phyloP scores from a whole-genome alignment of 257 asterid genomes.

The Solanum dulcamara region DNA sequence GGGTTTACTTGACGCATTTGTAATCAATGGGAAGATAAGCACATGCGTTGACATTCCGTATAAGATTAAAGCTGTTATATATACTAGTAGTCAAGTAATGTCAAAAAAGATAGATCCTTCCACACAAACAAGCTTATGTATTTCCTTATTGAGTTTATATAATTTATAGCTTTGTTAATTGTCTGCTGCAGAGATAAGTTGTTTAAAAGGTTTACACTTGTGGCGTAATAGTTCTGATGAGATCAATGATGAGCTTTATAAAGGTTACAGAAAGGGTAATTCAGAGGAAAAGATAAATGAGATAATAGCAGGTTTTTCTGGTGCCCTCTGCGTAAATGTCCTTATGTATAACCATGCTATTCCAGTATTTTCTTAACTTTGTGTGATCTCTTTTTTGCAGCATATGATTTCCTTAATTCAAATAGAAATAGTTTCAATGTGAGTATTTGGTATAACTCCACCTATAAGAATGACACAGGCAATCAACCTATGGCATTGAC shows the following conservation, averaged over 20 bases:
- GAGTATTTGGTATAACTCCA: constrained; percentile 86
- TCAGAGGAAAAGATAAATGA: constrained; percentile 58
- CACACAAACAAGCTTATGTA: neutral
- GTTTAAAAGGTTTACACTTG: constrained; percentile 50
- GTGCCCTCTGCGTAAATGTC: constrained; percentile 1
- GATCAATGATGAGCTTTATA: constrained; percentile 76
- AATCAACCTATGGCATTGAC: constrained; percentile 41
- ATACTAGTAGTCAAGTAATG: neutral
- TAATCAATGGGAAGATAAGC: neutral
- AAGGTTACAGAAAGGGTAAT: constrained; percentile 80
- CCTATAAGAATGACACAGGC: constrained; percentile 70
- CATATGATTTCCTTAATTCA: constrained; percentile 73
- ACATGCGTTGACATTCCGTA: neutral
- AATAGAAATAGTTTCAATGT: constrained; percentile 51
- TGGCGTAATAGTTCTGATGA: constrained; percentile 89
- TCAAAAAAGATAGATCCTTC: neutral
- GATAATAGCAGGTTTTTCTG: constrained; percentile 57
- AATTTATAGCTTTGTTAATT: neutral
- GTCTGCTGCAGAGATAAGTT: constrained; percentile 49
- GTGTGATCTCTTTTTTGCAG: constrained; percentile 37
- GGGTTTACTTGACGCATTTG: neutral
- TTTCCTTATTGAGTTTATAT: neutral
- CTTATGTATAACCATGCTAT: neutral
- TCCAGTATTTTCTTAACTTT: constrained; percentile 10
- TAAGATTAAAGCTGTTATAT: neutral